A percentile compares a stretch with the other conserved stretches of the same genome.
These are phyloP conservation scores for Acer saccharum DNA, from an alignment of 345 rosid species.

Conservation along the genomic window DNA sequence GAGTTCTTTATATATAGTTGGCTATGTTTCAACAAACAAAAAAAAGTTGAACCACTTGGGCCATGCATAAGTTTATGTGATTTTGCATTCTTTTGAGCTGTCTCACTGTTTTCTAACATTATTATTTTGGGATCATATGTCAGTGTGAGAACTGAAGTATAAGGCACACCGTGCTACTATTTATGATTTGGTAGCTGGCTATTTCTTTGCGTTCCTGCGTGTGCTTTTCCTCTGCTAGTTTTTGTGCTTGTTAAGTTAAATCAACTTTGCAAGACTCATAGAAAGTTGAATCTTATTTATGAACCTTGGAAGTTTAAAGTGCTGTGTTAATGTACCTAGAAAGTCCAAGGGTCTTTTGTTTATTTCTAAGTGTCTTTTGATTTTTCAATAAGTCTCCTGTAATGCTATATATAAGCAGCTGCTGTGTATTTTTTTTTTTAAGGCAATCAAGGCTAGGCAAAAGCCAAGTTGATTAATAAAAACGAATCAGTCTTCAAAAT, in stretches of 20 bases:
- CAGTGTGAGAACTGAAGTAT: not conserved
- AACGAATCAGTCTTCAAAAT: no score
- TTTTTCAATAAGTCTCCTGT: no score
- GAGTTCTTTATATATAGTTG: not conserved
- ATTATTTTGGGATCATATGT: not conserved
- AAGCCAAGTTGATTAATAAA: no score
- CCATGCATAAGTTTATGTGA: not conserved
- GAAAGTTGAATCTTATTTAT: no score
- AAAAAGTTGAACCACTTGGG: not conserved
- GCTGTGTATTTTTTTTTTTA: no score
- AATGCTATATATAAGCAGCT: no score
- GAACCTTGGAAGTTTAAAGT: no score
- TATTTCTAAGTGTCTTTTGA: no score
- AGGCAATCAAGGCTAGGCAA: no score
- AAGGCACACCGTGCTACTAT: not conserved
- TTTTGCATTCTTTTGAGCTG: not conserved
- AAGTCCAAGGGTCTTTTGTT: no score
- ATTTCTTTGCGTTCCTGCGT: not conserved
- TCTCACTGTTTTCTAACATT: not conserved
- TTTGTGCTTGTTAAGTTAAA: not conserved
- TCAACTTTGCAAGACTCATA: no score
- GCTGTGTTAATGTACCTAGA: no score
- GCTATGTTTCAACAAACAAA: not conserved
- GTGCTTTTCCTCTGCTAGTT: not conserved
- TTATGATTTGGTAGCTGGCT: constrained; percentile 1